Evolutionary conservation across 2,329 filamentous ascomycete species (phyloP), one percentile per base, ranked within the genome.

Genomic region (Cladosporium sp.): DNA sequence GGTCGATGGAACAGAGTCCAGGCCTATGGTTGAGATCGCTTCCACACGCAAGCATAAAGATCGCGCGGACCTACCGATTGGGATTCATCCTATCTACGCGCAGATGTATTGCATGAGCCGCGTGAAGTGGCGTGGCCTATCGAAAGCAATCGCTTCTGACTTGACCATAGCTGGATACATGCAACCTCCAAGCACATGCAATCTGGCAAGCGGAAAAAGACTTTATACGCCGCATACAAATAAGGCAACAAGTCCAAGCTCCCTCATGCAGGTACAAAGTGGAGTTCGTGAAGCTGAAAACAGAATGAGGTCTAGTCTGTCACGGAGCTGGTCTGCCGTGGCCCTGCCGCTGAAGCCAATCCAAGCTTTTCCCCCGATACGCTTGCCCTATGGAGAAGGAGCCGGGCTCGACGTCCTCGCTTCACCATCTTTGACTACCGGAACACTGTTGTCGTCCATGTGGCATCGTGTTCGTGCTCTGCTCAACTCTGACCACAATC

Each of bases 321-420:
- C 30, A n/a, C 54, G 57, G 57, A 58, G 57, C 43, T 39, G 10
- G 39, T 23, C 46, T 62, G 28, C 46, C 32, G 59, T 28, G 57
- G 30, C 59, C n/a, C 18, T 62, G 59, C n/a, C 23, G 36, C 25
- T 54, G 51, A 54, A 54, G 51, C 30, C 51, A 30, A 54, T 54
- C 26, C 30, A 54, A 54, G 51, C 51, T 54, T 54, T 53, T 7
- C 51, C 49, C 25, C 18, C 51, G 30, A 54, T 32, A 28, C 48
- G 21, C 48, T 36, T 36, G 25, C 59, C 59, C 18, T 16, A 14
- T 62, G 59, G 59, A 30, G 59, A 62, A 62, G 46, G 46, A 62
- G 46, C 59, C 59, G 59, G 23, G 14, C 23, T 54, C 21, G 48
- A 32, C n/a, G 59, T 34, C 16, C 25, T 53, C 48, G 46, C n/a